Percentiles rank a stretch among this genome's conserved stretches.
Evolutionary conservation across 2,329 filamentous ascomycete species (phyloP).

Genomic region (Hypoxylon sp.): DNA sequence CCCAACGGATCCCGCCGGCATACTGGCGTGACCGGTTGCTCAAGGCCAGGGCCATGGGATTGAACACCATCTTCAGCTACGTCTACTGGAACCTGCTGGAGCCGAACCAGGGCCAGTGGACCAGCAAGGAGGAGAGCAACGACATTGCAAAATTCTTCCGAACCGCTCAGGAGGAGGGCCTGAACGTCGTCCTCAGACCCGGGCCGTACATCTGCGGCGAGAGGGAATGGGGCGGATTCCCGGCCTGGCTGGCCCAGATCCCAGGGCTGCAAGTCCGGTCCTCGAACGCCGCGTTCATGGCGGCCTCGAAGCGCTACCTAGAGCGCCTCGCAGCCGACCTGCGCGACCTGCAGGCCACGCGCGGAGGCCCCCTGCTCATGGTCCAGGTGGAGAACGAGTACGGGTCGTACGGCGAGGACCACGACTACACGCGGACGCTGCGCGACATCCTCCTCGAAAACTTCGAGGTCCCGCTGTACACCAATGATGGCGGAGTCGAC

Average conservation of each 20-base stretch:
- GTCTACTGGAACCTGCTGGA: slow-evolving; percentile 61
- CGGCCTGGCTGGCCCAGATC: slow-evolving; percentile 54
- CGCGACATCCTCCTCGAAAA: slow-evolving; percentile 52
- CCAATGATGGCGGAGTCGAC: slow-evolving; percentile 58
- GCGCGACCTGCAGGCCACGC: slow-evolving; percentile 48
- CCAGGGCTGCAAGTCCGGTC: slow-evolving; percentile 53
- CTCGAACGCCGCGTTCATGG: slow-evolving; percentile 52
- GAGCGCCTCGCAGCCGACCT: slow-evolving; percentile 51
- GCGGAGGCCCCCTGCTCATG: slow-evolving; percentile 59
- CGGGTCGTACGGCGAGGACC: slow-evolving; percentile 56
- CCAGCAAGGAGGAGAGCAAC: slow-evolving; percentile 49
- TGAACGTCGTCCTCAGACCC: slow-evolving; percentile 56
- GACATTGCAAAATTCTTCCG: slow-evolving; percentile 59
- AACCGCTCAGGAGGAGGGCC: slow-evolving; percentile 56
- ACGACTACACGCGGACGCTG: slow-evolving; percentile 53
- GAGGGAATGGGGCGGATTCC: slow-evolving; percentile 59
- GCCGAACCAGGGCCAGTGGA: slow-evolving; percentile 51
- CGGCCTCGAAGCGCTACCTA: slow-evolving; percentile 50
- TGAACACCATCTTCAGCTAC: slow-evolving; percentile 61
- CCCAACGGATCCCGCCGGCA: slow-evolving; percentile 56
- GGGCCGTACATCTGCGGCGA: slow-evolving; percentile 61
- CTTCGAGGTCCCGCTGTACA: slow-evolving; percentile 57
- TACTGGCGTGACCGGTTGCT: slow-evolving; percentile 57
- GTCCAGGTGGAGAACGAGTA: slow-evolving; percentile 62
- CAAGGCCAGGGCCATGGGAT: slow-evolving; percentile 56